phyloP scores from a whole-genome alignment of 129 eudicot genomes.

The Smallanthus sonchifolius region DNA sequence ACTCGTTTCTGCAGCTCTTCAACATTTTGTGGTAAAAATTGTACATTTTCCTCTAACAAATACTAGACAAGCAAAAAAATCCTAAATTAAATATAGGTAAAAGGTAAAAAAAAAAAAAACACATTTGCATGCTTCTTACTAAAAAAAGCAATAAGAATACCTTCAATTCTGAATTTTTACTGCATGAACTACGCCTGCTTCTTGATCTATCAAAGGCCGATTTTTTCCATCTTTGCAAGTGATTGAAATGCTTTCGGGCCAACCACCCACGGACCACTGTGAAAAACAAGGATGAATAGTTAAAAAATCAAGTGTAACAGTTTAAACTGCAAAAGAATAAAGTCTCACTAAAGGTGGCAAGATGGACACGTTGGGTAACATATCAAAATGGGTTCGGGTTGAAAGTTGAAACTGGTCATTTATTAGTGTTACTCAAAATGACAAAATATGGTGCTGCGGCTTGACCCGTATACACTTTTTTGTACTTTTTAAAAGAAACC shows the following conservation, averaged over 20 bases:
- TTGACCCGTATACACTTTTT: background rate
- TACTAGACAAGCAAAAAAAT: conserved; percentile 3
- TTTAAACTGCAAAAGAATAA: background rate
- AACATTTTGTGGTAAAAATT: conserved; percentile 30
- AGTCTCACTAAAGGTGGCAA: background rate
- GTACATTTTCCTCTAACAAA: conserved; percentile 20
- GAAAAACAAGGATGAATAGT: conserved; percentile 13
- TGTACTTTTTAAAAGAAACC: background rate
- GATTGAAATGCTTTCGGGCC: conserved; percentile 50
- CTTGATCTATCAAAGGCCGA: conserved; percentile 27
- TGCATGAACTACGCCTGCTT: conserved; percentile 19
- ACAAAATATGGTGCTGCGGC: background rate
- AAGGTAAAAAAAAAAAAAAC: background rate
- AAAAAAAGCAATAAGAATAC: conserved; percentile 27
- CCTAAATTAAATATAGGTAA: background rate
- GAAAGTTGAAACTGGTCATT: background rate
- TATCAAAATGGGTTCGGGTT: background rate
- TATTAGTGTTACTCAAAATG: background rate
- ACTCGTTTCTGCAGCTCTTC: conserved; percentile 67
- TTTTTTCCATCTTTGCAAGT: conserved; percentile 36
- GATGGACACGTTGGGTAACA: background rate
- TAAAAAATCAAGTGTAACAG: background rate
- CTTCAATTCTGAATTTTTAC: conserved; percentile 47
- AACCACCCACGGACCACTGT: conserved; percentile 87
- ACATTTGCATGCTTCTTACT: background rate